phyloP scores from a whole-genome alignment of 306 rosid genomes.

The Quercus mongolica region DNA sequence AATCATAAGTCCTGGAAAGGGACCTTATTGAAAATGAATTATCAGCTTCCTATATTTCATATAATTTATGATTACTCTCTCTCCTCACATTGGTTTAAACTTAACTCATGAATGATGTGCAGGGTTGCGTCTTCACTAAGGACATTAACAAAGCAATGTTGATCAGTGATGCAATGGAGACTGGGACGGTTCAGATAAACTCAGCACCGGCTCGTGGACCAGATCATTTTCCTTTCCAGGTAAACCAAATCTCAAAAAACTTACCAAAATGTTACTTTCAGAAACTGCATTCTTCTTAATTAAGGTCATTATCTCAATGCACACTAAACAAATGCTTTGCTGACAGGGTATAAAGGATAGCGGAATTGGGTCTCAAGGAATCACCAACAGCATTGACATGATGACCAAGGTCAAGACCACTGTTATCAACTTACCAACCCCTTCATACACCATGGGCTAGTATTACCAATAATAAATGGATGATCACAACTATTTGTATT shows the following conservation, averaged over 20 bases:
- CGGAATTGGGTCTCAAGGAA: constrained; percentile 98
- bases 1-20: neutral
- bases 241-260: constrained; percentile 17
- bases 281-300: neutral
- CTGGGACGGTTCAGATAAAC: constrained; percentile 96
- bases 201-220: constrained; percentile 99
- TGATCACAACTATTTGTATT: neutral
- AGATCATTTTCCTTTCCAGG: constrained; percentile 98
- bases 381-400: constrained; percentile 97
- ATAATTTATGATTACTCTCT: neutral
- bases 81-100: constrained; percentile 9
- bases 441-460: constrained; percentile 96
- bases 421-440: constrained; percentile 81
- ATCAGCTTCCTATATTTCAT: neutral
- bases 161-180: constrained; percentile 96
- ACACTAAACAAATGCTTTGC: constrained; percentile 9
- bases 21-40: neutral
- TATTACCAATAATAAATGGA: neutral
- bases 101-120: constrained; percentile 14
- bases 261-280: neutral
- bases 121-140: constrained; percentile 94
- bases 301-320: neutral
- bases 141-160: constrained; percentile 92
- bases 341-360: constrained; percentile 93
- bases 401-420: constrained; percentile 93